Conservation (phyloP, 148 eudicot species). For the Polygonum maritimum region DNA sequence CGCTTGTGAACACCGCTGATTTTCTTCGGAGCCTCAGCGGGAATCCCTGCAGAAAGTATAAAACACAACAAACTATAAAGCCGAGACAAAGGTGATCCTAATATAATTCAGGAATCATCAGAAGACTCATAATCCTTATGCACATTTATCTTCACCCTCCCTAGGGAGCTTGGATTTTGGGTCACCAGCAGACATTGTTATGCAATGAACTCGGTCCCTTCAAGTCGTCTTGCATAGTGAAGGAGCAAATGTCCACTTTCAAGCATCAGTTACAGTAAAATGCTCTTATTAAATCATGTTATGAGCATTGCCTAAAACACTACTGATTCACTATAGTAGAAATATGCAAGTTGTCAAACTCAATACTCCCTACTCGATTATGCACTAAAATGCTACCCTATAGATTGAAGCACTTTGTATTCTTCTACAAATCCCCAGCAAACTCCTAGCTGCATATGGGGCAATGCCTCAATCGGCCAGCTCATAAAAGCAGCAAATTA, state of each 20-base stretch:
- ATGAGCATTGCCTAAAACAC: background rate
- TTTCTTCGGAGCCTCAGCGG: conserved; percentile 67
- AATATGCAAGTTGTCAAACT: background rate
- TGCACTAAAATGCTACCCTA: background rate
- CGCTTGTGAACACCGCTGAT: conserved; percentile 97
- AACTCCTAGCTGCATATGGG: background rate
- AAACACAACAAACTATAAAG: background rate
- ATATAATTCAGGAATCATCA: background rate
- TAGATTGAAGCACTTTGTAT: background rate
- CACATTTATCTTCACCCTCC: background rate
- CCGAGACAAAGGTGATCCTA: background rate
- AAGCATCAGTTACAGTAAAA: no score
- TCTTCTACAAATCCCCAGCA: background rate
- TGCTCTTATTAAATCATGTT: background rate
- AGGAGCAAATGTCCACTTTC: no score
- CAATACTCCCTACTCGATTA: background rate
- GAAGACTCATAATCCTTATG: background rate
- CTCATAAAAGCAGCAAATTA: background rate
- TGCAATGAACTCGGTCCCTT: background rate
- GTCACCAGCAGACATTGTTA: background rate
- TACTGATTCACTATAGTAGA: background rate
- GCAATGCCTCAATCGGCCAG: background rate
- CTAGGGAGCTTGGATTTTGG: background rate
- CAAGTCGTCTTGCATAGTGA: background rate
- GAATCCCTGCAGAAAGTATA: conserved; percentile 40